These are phyloP conservation scores for Saccharomyces hybrid DNA, from an alignment of 1,139 yeast genomes.

Conservation along the genomic window DNA sequence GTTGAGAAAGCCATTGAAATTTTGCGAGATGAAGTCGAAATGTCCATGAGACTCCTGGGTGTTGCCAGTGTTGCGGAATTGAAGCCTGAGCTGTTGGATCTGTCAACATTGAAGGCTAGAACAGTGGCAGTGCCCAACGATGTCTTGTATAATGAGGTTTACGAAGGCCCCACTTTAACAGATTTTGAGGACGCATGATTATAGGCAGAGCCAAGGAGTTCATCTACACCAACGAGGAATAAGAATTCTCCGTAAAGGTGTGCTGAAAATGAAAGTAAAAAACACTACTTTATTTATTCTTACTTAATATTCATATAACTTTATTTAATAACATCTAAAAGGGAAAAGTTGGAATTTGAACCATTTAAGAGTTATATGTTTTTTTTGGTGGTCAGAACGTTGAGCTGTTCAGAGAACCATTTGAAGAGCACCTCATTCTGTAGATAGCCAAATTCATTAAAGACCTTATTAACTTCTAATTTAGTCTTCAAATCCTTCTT, in stretches of 20 bases:
- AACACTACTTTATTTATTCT: not conserved
- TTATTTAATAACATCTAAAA: not conserved
- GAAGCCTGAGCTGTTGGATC: constrained; percentile 47
- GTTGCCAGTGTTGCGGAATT: constrained; percentile 59
- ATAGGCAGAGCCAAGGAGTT: not conserved
- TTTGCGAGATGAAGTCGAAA: constrained; percentile 69
- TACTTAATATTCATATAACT: not conserved
- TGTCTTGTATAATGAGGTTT: constrained; percentile 37
- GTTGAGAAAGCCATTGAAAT: constrained; percentile 70
- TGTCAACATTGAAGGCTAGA: constrained; percentile 35
- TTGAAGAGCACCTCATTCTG: constrained; percentile 22
- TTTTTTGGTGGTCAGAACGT: constrained; percentile 17
- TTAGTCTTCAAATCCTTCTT: constrained; percentile 8
- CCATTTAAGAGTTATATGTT: constrained; percentile 1
- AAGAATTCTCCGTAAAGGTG: not conserved
- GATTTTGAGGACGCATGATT: constrained; percentile 4
- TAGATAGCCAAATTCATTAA: constrained; percentile 26
- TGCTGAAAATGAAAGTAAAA: not conserved
- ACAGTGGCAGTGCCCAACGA: constrained; percentile 43
- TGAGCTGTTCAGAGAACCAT: constrained; percentile 24
- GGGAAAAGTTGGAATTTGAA: not conserved
- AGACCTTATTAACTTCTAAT: constrained; percentile 25
- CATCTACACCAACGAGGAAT: not conserved
- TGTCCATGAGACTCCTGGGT: constrained; percentile 86
- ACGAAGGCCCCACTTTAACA: constrained; percentile 32